These are phyloP conservation scores for Proliferodiscus dingleyae DNA, from an alignment of 2,329 filamentous ascomycete genomes.

Conservation along the genomic window DNA sequence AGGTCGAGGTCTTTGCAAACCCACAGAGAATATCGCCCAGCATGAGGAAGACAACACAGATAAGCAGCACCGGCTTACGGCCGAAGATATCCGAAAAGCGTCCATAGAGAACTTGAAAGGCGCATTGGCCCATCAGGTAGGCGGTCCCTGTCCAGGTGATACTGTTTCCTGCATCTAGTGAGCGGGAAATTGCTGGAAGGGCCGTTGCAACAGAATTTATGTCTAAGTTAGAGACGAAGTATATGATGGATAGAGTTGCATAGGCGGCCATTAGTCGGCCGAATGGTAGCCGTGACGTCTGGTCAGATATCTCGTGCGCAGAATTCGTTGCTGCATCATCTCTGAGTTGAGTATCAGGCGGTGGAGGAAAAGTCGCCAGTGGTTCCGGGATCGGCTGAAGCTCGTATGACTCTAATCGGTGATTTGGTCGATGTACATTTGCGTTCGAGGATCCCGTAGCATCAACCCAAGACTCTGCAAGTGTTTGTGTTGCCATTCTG, in stretches of 20 bases:
- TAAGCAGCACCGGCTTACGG: slow-evolving; percentile 33
- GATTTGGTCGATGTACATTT: too few species aligned
- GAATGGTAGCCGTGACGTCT: neutral
- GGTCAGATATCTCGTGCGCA: neutral
- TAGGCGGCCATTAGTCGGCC: neutral
- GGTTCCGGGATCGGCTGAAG: too few species aligned
- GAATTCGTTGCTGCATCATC: neutral
- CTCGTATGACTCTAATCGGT: too few species aligned
- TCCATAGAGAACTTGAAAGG: slow-evolving; percentile 43
- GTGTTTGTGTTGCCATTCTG: too few species aligned
- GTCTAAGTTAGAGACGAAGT: neutral
- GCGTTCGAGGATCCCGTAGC: too few species aligned
- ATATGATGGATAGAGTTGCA: neutral
- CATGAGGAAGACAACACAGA: slow-evolving; percentile 39
- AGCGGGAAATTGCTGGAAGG: neutral
- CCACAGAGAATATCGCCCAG: slow-evolving; percentile 41
- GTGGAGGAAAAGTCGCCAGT: neutral
- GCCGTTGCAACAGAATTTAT: neutral
- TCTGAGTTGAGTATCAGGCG: neutral
- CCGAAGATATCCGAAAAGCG: slow-evolving; percentile 44
- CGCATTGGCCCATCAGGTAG: slow-evolving; percentile 25
- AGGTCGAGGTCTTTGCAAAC: slow-evolving; percentile 35
- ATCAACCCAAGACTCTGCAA: too few species aligned
- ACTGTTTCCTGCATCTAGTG: neutral
- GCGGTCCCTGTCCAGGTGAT: neutral